A percentile compares a stretch with the other conserved stretches of the same genome.
Conservation (phyloP, 2,329 filamentous ascomycete genomes). For the Cytospora chrysosperma region DNA sequence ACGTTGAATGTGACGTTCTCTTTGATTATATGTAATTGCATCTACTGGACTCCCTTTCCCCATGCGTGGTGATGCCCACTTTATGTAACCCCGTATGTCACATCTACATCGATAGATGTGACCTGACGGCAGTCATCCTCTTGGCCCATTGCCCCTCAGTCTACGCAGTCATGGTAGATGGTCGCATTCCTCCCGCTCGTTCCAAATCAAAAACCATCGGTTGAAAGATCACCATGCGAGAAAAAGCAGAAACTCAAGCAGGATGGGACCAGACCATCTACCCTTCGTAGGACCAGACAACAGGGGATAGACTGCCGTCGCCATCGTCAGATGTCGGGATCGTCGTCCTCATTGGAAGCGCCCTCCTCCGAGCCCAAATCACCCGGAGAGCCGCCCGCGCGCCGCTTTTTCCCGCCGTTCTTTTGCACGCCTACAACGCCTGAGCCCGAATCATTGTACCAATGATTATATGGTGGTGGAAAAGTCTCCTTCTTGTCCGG, state of each 20-base stretch:
- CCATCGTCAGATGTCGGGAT: conserved; percentile 61
- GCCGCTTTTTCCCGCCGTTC: conserved; percentile 27
- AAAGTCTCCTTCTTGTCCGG: conserved; percentile 35
- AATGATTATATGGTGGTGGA: conserved; percentile 36
- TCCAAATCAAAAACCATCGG: conserved; percentile 2
- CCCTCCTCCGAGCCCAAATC: conserved; percentile 41
- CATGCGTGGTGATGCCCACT: neutral
- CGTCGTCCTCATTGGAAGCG: conserved; percentile 62
- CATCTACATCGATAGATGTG: conserved; percentile 2
- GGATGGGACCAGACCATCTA: conserved; percentile 13
- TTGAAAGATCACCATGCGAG: conserved; percentile 6
- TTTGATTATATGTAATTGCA: conserved; percentile 5
- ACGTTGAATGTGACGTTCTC: neutral
- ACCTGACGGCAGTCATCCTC: conserved; percentile 59
- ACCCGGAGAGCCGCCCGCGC: conserved; percentile 31
- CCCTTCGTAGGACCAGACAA: conserved; percentile 57
- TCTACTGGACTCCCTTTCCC: neutral
- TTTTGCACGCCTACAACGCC: conserved; percentile 56
- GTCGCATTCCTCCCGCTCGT: neutral
- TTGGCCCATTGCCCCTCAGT: conserved; percentile 62
- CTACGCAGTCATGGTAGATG: conserved; percentile 36
- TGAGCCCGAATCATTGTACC: conserved; percentile 39
- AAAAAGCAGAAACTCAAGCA: conserved; percentile 4
- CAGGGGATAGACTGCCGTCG: conserved; percentile 66
- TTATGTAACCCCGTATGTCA: neutral